phyloP scores from a whole-genome alignment of 352 stramenopile species.

The Phytophthora palmivora region DNA sequence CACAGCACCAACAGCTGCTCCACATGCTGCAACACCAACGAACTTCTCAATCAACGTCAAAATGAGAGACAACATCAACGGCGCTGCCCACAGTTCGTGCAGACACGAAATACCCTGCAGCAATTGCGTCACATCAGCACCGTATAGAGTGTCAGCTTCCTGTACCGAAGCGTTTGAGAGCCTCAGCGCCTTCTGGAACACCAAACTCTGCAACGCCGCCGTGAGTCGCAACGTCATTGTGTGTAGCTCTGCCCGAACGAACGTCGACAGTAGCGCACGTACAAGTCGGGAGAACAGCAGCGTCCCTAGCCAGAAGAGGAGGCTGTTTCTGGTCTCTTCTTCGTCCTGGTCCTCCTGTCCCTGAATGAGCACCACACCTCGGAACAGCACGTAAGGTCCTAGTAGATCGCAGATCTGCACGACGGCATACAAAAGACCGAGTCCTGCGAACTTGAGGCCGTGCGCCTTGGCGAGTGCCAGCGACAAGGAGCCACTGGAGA shows the following conservation, averaged over 20 bases:
- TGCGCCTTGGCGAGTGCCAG: conserved; percentile 62
- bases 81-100: conserved; percentile 79
- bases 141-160: conserved; percentile 65
- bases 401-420: conserved; percentile 65
- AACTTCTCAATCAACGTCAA: conserved; percentile 64
- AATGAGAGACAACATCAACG: conserved; percentile 55
- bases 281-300: conserved; percentile 71
- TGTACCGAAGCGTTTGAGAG: conserved; percentile 44
- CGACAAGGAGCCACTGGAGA: conserved; percentile 57
- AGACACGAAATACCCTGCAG: conserved; percentile 66
- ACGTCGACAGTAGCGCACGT: conserved; percentile 68
- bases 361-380: conserved; percentile 57
- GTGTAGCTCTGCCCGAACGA: conserved; percentile 70
- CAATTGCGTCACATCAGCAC: conserved; percentile 65
- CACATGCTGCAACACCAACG: conserved; percentile 49
- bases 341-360: conserved; percentile 17
- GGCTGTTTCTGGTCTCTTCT: conserved; percentile 6
- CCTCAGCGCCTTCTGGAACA: conserved; percentile 78
- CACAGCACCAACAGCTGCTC: conserved; percentile 39
- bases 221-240: conserved; percentile 69
- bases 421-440: conserved; percentile 49
- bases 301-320: conserved; percentile 67
- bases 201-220: conserved; percentile 70
- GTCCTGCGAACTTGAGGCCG: conserved; percentile 50
- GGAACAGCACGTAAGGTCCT: conserved; percentile 69